Conservation (phyloP, 495 filamentous ascomycete genomes). For the Hypoxylon lienhwacheense region DNA sequence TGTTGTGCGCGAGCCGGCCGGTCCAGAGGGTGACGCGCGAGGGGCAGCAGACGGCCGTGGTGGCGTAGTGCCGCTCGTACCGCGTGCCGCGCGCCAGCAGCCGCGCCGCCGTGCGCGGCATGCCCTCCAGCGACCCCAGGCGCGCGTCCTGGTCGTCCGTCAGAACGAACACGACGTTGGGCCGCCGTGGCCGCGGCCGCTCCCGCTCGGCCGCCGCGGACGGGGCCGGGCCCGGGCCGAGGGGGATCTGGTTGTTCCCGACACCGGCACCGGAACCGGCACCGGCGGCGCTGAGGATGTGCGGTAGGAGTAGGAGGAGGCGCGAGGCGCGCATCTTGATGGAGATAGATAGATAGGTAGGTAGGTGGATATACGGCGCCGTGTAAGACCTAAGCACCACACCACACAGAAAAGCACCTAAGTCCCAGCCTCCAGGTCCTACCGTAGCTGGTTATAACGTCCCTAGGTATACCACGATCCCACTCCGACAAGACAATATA, state of each 20-base stretch:
- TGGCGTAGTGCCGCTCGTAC: conserved; percentile 59
- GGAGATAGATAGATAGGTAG: too few relatives aligned
- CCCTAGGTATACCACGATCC: too few relatives aligned
- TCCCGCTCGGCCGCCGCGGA: not conserved
- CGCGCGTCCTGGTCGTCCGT: conserved; percentile 64
- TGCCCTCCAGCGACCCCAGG: conserved; percentile 57
- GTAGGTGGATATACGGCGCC: too few relatives aligned
- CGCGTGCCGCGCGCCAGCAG: conserved; percentile 54
- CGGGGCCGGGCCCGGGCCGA: too few relatives aligned
- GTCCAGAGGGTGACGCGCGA: conserved; percentile 65
- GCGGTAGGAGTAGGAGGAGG: too few relatives aligned
- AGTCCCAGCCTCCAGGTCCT: too few relatives aligned
- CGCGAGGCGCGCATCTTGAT: too few relatives aligned
- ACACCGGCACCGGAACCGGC: not conserved
- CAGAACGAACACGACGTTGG: conserved; percentile 55
- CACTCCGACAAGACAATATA: too few relatives aligned
- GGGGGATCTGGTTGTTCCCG: too few relatives aligned
- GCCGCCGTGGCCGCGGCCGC: conserved; percentile 6
- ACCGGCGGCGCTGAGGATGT: not conserved
- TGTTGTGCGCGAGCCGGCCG: conserved; percentile 67
- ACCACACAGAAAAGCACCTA: too few relatives aligned
- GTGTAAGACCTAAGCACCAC: too few relatives aligned
- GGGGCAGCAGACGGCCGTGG: conserved; percentile 62
- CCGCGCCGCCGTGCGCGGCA: conserved; percentile 53
- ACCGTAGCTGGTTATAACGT: too few relatives aligned